Conservation (phyloP, 23 red algal genomes). For the Agarophyton chilense region DNA sequence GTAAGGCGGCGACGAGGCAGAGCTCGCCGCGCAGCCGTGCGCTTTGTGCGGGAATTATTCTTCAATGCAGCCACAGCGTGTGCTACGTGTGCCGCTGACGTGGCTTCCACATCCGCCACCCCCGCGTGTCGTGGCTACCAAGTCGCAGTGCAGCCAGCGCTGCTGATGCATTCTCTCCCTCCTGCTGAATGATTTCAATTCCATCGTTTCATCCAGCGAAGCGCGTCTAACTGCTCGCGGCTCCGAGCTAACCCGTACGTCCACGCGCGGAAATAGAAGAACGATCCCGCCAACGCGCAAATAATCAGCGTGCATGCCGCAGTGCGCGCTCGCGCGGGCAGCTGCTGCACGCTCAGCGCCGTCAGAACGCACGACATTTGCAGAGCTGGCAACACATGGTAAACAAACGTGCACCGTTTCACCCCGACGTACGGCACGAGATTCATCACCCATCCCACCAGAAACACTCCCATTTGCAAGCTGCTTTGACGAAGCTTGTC, state of each 20-base stretch:
- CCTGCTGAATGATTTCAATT: conserved; percentile 19
- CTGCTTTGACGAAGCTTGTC: not conserved
- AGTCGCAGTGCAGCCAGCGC: not conserved
- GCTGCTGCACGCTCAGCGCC: conserved; percentile 1
- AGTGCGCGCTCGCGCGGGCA: conserved; percentile 30
- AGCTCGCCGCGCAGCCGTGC: not conserved
- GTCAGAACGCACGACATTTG: conserved; percentile 53
- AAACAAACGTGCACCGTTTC: conserved; percentile 86
- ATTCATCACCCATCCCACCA: conserved; percentile 70
- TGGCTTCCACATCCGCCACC: not conserved
- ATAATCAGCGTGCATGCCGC: conserved; percentile 1
- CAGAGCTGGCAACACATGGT: conserved; percentile 88
- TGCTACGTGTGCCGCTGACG: not conserved
- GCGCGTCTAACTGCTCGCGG: conserved; percentile 18
- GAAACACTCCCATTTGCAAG: conserved; percentile 43
- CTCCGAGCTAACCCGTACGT: conserved; percentile 72
- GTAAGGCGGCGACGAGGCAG: not conserved
- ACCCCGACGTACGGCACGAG: conserved; percentile 87
- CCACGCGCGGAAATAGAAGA: conserved; percentile 86
- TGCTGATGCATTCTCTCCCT: no score
- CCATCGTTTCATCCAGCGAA: conserved; percentile 80
- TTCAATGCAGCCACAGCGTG: not conserved
- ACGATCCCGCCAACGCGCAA: conserved; percentile 51
- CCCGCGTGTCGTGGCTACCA: not conserved
- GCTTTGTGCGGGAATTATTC: not conserved